These are phyloP conservation scores for Coemansia sp. DNA, from an alignment of 192 early-diverging fungal species.

Conservation along the genomic window DNA sequence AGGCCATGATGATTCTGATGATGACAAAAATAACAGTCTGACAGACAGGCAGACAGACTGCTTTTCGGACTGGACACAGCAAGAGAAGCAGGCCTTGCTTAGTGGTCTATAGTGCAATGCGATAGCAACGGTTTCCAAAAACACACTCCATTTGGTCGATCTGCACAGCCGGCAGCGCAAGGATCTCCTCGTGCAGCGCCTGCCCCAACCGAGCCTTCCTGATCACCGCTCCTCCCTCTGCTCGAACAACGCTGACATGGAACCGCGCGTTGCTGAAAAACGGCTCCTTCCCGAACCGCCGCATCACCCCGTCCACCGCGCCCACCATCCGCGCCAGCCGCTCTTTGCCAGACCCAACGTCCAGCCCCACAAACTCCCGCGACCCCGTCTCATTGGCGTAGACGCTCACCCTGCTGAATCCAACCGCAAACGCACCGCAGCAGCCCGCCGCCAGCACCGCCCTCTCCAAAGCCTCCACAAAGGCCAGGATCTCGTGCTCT, in stretches of 20 bases:
- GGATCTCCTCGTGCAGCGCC: slow-evolving; percentile 37
- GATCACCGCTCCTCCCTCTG: slow-evolving; percentile 1
- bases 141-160: slow-evolving; percentile 39
- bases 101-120: slow-evolving; percentile 20
- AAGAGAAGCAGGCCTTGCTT: too few species aligned
- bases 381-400: slow-evolving; percentile 33
- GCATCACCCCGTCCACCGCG: slow-evolving; percentile 42
- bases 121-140: slow-evolving; percentile 35
- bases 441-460: not conserved
- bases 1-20: too few species aligned
- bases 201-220: slow-evolving; percentile 27
- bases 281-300: slow-evolving; percentile 26
- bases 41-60: too few species aligned
- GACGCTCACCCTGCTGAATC: slow-evolving; percentile 21
- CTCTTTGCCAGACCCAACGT: slow-evolving; percentile 28
- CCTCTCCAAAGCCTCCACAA: slow-evolving; percentile 30
- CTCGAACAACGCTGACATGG: slow-evolving; percentile 42
- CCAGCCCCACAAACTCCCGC: slow-evolving; percentile 41
- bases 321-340: slow-evolving; percentile 17
- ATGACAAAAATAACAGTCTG: too few species aligned
- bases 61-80: too few species aligned
- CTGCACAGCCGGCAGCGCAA: slow-evolving; percentile 33
- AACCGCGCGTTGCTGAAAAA: slow-evolving; percentile 45
- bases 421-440: slow-evolving; percentile 18
- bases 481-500: slow-evolving; percentile 43